phyloP scores from a whole-genome alignment of 2,329 filamentous ascomycete species.

The Paracorniculantispora psalliotae region DNA sequence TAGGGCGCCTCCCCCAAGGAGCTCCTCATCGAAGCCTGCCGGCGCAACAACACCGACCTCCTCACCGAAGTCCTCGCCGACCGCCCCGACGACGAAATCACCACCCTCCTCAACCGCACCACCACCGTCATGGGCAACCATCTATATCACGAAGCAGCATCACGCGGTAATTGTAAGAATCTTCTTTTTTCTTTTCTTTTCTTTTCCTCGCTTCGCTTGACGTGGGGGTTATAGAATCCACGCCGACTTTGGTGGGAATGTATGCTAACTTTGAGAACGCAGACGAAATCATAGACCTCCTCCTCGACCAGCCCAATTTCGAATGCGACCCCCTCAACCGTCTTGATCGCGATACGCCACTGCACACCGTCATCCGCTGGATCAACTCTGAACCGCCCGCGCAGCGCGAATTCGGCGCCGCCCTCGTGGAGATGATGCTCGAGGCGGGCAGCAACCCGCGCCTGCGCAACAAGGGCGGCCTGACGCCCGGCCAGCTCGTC shows the following conservation, averaged over 20 bases:
- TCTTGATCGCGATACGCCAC: conserved; percentile 68
- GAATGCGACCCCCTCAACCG: conserved; percentile 76
- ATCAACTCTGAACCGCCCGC: conserved; percentile 62
- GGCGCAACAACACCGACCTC: conserved; percentile 85
- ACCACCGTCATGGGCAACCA: conserved; percentile 83
- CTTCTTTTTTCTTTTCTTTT: neutral
- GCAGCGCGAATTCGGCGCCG: conserved; percentile 59
- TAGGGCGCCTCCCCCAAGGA: conserved; percentile 83
- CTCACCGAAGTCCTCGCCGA: conserved; percentile 67
- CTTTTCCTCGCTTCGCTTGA: no score
- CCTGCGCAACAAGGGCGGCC: conserved; percentile 64
- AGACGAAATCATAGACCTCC: conserved; percentile 77
- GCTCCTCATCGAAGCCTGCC: conserved; percentile 85
- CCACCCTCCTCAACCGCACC: conserved; percentile 77
- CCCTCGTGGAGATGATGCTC: conserved; percentile 73
- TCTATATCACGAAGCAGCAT: conserved; percentile 83
- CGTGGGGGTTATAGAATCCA: no score
- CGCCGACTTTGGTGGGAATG: no score
- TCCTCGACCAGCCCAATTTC: conserved; percentile 78
- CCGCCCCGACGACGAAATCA: conserved; percentile 59
- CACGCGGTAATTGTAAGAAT: conserved; percentile 76
- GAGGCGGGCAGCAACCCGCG: conserved; percentile 65
- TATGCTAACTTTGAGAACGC: no score
- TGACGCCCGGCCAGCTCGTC: conserved; percentile 66
- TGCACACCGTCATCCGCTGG: conserved; percentile 75